Percentiles rank a stretch among this genome's conserved stretches.
Conservation (phyloP, 768 basidiomycete genomes). For the Termitomyces sp. region DNA sequence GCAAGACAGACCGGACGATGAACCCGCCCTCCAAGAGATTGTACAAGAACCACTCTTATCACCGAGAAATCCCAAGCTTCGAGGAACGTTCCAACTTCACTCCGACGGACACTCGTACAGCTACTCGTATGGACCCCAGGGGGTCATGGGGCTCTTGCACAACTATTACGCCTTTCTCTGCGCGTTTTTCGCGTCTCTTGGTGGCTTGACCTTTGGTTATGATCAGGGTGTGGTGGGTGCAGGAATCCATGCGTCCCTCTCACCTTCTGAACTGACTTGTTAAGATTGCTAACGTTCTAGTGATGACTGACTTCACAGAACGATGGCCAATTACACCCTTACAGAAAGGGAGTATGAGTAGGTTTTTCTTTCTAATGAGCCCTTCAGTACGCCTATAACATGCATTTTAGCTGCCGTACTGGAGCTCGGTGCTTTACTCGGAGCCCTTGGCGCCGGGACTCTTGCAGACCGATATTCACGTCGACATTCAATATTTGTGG, state of each 20-base stretch:
- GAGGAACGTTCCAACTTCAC: conserved; percentile 29
- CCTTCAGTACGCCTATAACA: not conserved
- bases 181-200: conserved; percentile 71
- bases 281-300: conserved; percentile 76
- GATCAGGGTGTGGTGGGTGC: conserved; percentile 66
- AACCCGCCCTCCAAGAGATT: not conserved
- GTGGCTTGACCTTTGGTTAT: conserved; percentile 76
- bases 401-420: conserved; percentile 57
- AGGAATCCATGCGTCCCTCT: not conserved
- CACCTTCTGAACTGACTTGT: not conserved
- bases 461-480: conserved; percentile 66
- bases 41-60: conserved; percentile 7
- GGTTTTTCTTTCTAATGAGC: conserved; percentile 15
- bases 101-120: conserved; percentile 41
- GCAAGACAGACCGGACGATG: conserved; percentile 2
- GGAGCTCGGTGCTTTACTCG: conserved; percentile 76
- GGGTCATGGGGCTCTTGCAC: conserved; percentile 54
- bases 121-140: conserved; percentile 71
- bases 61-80: conserved; percentile 1
- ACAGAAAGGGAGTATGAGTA: conserved; percentile 77
- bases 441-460: conserved; percentile 61
- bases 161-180: conserved; percentile 65
- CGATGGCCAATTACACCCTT: conserved; percentile 68
- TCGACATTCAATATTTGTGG: conserved; percentile 57
- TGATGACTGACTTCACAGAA: conserved; percentile 68